Conservation (phyloP, 805 yeast species). For the Alloascoidea africana region DNA sequence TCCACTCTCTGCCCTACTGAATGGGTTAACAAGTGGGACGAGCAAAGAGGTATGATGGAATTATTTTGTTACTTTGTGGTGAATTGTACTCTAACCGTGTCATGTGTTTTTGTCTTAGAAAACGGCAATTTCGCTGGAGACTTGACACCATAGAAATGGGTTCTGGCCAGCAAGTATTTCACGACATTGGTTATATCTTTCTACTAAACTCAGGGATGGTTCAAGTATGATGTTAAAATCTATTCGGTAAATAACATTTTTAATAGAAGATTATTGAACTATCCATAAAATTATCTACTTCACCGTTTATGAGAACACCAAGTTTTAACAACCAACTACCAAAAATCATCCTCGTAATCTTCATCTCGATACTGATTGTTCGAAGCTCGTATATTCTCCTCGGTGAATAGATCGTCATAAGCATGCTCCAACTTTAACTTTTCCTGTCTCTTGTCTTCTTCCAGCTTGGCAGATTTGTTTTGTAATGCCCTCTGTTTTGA, state of each 20-base stretch:
- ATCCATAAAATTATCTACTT: no score
- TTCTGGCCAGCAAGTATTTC: no score
- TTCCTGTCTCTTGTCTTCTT: conserved; percentile 20
- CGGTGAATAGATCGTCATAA: conserved; percentile 33
- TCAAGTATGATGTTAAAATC: no score
- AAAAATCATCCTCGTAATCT: conserved; percentile 44
- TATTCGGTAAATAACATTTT: no score
- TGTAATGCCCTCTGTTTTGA: conserved; percentile 9
- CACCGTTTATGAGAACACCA: no score
- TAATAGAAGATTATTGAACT: no score
- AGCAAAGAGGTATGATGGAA: conserved; percentile 47
- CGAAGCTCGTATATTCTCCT: conserved; percentile 25
- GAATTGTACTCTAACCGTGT: conserved; percentile 24
- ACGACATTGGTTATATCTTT: no score
- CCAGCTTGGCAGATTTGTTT: conserved; percentile 14
- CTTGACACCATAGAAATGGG: not conserved
- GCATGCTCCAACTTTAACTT: conserved; percentile 25
- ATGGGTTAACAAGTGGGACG: conserved; percentile 84
- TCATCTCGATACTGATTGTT: conserved; percentile 33
- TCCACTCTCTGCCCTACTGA: conserved; percentile 73
- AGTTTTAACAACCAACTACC: no score
- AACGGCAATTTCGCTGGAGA: conserved; percentile 42
- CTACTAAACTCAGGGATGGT: no score
- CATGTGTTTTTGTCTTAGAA: conserved; percentile 12
- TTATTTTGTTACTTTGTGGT: conserved; percentile 19